Evolutionary conservation across 1,284 basidiomycete species (phyloP), one percentile per base, ranked within the genome.

Genomic region (Volvariella surrecta): DNA sequence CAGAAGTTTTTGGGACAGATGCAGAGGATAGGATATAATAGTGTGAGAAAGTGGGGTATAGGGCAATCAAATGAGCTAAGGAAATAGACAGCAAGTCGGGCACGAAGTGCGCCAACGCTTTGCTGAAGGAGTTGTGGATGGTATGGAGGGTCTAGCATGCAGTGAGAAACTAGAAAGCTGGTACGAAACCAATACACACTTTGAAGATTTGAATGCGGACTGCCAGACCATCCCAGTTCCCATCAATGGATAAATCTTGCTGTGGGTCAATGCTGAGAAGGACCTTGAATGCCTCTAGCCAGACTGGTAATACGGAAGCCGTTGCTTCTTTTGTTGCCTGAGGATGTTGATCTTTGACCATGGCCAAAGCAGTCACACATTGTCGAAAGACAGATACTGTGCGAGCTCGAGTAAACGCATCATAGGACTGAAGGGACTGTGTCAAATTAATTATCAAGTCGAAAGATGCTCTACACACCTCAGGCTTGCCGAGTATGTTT

Each of bases 261-360:
- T 68, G 62, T 0, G 82, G 74, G 54, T 89, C 78, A 10, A 75
- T 65, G 37, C 67, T 71, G n/a, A 96, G 67, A 6, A 95, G 70
- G 11, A 81, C 77, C 48, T 78, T 79, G 68, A 95, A 91, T 0
- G 88, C 87, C 35, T 84, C 80, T 11, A 95, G 66, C 95, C 95
- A 99, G 10, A 83, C 72, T 0, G 93, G 90, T 3, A 96, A 74
- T 39, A 97, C 79, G 30, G 79, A 76, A 21, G 78, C 78, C 10
- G 81, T 78, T 0, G 92, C 91, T 54, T 89, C 82, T 55, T 89
- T 87, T 37, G 90, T 88, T 0, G 88, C 78, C 40, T 86, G 79
- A 0, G 92, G 89, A 54, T 93, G 87, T 52, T 89, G 83, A 35
- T 93, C 91, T 58, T 91, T 92, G 47, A 98, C 90, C 82, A 94